Evolutionary conservation across 2,329 filamentous ascomycete species (phyloP).

Genomic region (Chaetomiaceae sp.): DNA sequence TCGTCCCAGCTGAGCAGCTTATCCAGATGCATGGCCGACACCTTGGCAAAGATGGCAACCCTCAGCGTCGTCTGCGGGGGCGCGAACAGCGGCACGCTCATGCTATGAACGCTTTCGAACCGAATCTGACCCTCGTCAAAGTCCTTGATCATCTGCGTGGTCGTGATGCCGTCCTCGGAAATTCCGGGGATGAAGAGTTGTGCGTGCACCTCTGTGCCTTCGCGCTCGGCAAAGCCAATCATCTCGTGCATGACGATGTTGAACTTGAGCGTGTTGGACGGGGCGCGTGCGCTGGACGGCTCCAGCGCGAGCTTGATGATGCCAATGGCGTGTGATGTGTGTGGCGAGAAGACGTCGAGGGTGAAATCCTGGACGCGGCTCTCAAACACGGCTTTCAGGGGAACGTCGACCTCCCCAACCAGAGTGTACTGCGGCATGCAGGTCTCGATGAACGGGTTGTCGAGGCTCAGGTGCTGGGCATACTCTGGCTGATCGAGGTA

Average conservation of each 20-base stretch:
- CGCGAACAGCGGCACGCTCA: constrained; percentile 82
- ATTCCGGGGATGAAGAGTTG: constrained; percentile 94
- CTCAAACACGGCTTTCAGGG: constrained; percentile 88
- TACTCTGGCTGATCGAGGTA: constrained; percentile 95
- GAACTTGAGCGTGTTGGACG: constrained; percentile 90
- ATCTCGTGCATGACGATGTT: constrained; percentile 98
- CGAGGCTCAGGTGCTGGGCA: constrained; percentile 83
- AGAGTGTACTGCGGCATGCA: constrained; percentile 91
- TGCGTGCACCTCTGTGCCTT: constrained; percentile 92
- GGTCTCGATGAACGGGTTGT: constrained; percentile 87
- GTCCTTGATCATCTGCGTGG: constrained; percentile 87
- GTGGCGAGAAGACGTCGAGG: constrained; percentile 85
- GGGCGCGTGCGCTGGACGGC: constrained; percentile 87
- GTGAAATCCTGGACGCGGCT: constrained; percentile 91
- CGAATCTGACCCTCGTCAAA: constrained; percentile 91
- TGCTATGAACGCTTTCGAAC: constrained; percentile 97
- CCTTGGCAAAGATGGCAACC: constrained; percentile 86
- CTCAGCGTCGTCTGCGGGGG: constrained; percentile 71
- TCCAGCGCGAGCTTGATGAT: constrained; percentile 89
- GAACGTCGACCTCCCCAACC: constrained; percentile 88
- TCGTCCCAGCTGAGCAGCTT: constrained; percentile 98
- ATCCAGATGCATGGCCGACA: constrained; percentile 90
- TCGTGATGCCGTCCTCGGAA: constrained; percentile 86
- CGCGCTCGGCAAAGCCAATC: constrained; percentile 88
- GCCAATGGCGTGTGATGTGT: constrained; percentile 84